Percentiles rank a stretch among this genome's conserved stretches.
These are phyloP conservation scores for Gautieria morchelliformis DNA, from an alignment of 768 basidiomycete species.

Conservation along the genomic window DNA sequence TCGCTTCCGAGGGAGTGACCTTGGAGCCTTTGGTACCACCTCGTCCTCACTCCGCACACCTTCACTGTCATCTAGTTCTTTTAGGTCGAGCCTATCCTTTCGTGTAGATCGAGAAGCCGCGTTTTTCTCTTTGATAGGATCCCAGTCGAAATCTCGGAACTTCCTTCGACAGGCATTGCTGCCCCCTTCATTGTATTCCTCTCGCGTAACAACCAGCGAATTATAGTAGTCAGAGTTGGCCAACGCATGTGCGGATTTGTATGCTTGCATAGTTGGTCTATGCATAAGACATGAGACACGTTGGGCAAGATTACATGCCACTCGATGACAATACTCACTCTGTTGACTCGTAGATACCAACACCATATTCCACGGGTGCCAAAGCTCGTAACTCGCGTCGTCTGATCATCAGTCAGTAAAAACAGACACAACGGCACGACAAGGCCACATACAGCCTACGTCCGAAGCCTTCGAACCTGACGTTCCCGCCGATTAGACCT, in stretches of 20 bases:
- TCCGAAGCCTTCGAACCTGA: conserved; percentile 64
- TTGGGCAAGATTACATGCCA: not conserved
- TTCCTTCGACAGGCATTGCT: conserved; percentile 66
- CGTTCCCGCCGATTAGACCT: conserved; percentile 78
- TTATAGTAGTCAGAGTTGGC: conserved; percentile 42
- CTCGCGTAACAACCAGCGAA: conserved; percentile 53
- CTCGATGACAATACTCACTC: conserved; percentile 45
- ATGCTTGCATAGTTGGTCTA: conserved; percentile 61
- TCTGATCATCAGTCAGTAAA: conserved; percentile 10
- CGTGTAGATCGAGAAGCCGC: not conserved
- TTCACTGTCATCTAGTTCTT: not conserved
- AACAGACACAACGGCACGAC: conserved; percentile 6
- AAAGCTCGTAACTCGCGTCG: conserved; percentile 59
- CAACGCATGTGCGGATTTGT: conserved; percentile 51
- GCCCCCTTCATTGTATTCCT: conserved; percentile 81
- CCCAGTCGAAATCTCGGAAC: conserved; percentile 40
- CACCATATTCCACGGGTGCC: conserved; percentile 74
- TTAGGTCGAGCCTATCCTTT: not conserved
- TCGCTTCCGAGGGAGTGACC: not conserved
- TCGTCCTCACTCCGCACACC: not conserved
- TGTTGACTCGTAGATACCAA: conserved; percentile 58
- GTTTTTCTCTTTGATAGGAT: conserved; percentile 4
- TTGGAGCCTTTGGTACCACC: not conserved
- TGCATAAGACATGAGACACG: not conserved
- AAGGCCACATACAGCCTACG: conserved; percentile 55